phyloP scores from a whole-genome alignment of 495 filamentous ascomycete species.

The Daldinia concentrica region DNA sequence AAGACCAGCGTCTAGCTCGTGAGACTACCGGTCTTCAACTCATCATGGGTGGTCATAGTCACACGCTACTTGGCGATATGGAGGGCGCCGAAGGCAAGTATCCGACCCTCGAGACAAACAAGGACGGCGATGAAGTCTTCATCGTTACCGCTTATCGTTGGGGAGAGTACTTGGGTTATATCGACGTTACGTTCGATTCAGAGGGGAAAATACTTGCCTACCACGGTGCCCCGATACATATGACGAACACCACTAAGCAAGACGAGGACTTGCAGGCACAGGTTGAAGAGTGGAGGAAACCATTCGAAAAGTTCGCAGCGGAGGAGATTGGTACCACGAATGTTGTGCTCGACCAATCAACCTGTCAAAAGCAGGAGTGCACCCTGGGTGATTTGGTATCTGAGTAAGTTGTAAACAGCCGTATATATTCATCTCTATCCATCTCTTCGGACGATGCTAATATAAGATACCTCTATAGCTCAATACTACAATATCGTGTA shows the following conservation, averaged over 20 bases:
- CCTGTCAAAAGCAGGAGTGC: slow-evolving; percentile 63
- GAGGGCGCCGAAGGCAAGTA: slow-evolving; percentile 60
- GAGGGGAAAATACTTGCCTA: slow-evolving; percentile 63
- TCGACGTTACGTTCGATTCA: slow-evolving; percentile 63
- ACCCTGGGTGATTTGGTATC: slow-evolving; percentile 61
- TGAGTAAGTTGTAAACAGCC: slow-evolving; percentile 46
- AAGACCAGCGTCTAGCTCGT: slow-evolving; percentile 62
- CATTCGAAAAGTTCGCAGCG: slow-evolving; percentile 61
- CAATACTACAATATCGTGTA: slow-evolving; percentile 63
- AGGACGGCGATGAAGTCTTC: slow-evolving; percentile 68
- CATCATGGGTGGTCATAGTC: slow-evolving; percentile 68
- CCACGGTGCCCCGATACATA: slow-evolving; percentile 64
- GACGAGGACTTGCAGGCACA: slow-evolving; percentile 61
- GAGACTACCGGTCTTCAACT: slow-evolving; percentile 61
- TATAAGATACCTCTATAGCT: slow-evolving; percentile 43
- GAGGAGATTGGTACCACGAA: slow-evolving; percentile 58
- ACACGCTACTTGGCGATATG: slow-evolving; percentile 65
- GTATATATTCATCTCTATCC: background rate
- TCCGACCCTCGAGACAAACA: slow-evolving; percentile 64
- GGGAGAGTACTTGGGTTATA: slow-evolving; percentile 69
- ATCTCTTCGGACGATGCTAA: too few species aligned
- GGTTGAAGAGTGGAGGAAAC: slow-evolving; percentile 60
- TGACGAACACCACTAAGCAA: slow-evolving; percentile 63
- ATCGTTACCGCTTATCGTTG: slow-evolving; percentile 67
- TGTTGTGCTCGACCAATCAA: slow-evolving; percentile 59